Base-by-base conservation (phyloP, 2,329 filamentous ascomycete species). In the Pestalotiopsis sp. region DNA sequence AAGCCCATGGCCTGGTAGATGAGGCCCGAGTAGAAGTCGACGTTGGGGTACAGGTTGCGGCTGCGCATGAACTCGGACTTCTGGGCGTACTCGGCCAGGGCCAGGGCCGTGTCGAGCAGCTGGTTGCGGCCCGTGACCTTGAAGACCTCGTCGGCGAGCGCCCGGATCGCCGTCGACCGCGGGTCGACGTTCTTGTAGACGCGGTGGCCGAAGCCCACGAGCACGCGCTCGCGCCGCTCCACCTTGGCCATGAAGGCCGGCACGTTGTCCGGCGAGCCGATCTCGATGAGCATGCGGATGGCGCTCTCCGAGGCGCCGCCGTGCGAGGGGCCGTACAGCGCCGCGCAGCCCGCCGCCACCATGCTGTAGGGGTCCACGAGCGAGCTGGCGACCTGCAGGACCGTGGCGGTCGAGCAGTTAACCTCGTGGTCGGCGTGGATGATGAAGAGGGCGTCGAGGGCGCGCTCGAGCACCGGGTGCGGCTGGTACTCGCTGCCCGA, bases 361-460 rank as follows among this genome's bases (percentile, higher is more conserved):
- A 85, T 80, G 70, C 83, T 86, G 68, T 80, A 88, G 0, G 86
- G 86, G 71, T 89, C 87, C 0, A 88, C 83, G 11, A 89, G 75
- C 0, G 84, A 85, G 66, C 83, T 86, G 7, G 86, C 85, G 22
- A 88, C 85, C 67, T 88, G 85, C 17, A 89, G 77, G 39, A 87
- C 81, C 1, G 86, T 84, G 1, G 86, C 85, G 0, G 86, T 88
- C 1, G 85, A 85, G 72, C 85, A 83, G 70, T 88, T 87, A 74
- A 89, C 85, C 68, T 88, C 87, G 72, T 89, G 86, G 71, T 89
- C 87, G 2, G 85, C 83, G 70, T 87, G 85, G 26, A 89, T 81
- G 66, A 88, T 84, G 72, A 86, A 86, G 2, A 89, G 80, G 5
- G 81, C 80, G 65, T 88, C 84, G 17, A 88, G 76, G n/a, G 81